phyloP scores from a whole-genome alignment of 1,284 basidiomycete genomes.

The Ustilago crameri region DNA sequence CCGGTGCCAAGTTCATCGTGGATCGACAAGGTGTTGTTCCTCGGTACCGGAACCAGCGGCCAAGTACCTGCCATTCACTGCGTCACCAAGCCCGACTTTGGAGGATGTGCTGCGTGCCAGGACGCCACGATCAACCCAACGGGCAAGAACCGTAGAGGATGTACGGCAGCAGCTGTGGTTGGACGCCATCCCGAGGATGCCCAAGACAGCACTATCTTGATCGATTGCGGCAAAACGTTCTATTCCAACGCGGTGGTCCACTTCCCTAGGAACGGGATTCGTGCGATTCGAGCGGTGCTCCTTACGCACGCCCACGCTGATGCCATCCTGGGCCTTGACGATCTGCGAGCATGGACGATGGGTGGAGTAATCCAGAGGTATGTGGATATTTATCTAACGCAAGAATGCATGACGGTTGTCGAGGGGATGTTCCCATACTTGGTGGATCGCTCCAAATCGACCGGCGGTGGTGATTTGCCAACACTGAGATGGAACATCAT shows the following conservation, averaged over 20 bases:
- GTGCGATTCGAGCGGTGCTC: constrained; percentile 57
- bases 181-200: constrained; percentile 33
- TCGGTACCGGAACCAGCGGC: constrained; percentile 63
- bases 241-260: constrained; percentile 51
- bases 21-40: constrained; percentile 57
- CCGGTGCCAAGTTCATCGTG: constrained; percentile 39
- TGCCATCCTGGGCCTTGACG: constrained; percentile 63
- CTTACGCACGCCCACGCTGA: constrained; percentile 66
- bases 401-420: constrained; percentile 55
- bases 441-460: constrained; percentile 54
- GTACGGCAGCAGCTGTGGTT: constrained; percentile 47
- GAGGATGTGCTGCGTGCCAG: constrained; percentile 53
- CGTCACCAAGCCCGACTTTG: constrained; percentile 46
- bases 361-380: constrained; percentile 51
- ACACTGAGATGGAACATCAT: constrained; percentile 64
- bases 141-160: constrained; percentile 60
- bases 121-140: constrained; percentile 53
- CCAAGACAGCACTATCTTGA: constrained; percentile 52
- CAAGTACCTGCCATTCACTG: constrained; percentile 63
- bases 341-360: constrained; percentile 65
- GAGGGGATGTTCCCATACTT: constrained; percentile 62
- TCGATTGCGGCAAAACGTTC: constrained; percentile 66
- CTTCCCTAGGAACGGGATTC: constrained; percentile 50
- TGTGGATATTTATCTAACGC: constrained; percentile 62
- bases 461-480: constrained; percentile 63